A percentile compares a stretch with the other conserved stretches of the same genome.
Conservation (phyloP, 768 basidiomycete genomes). For the Piloderma croceum region DNA sequence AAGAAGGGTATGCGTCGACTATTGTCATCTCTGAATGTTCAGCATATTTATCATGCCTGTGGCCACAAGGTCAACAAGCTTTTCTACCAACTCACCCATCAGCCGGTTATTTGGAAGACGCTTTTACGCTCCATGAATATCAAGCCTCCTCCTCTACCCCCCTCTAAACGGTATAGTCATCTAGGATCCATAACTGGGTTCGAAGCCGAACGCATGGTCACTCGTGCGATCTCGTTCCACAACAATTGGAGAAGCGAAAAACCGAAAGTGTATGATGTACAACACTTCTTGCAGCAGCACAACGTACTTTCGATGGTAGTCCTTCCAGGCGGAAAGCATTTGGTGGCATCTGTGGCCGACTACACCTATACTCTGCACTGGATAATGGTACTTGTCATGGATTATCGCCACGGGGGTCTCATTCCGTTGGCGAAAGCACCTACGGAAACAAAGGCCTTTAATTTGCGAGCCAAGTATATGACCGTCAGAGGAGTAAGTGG, state of each 20-base stretch:
- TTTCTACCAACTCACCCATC: conserved; percentile 59
- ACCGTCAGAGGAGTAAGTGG: conserved; percentile 37
- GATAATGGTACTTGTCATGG: conserved; percentile 50
- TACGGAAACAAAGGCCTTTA: conserved; percentile 47
- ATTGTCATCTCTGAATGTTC: neutral
- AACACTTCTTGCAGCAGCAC: conserved; percentile 25
- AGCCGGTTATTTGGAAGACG: conserved; percentile 65
- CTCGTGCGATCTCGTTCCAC: conserved; percentile 53
- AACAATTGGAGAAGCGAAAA: conserved; percentile 48
- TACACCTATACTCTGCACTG: conserved; percentile 38
- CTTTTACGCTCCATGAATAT: conserved; percentile 48
- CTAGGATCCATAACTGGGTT: conserved; percentile 25
- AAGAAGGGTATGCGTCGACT: conserved; percentile 26
- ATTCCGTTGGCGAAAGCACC: conserved; percentile 45
- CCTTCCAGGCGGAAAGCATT: conserved; percentile 63
- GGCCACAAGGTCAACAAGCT: conserved; percentile 46
- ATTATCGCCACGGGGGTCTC: conserved; percentile 40
- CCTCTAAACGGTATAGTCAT: conserved; percentile 43
- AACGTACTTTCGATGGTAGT: conserved; percentile 49
- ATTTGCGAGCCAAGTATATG: conserved; percentile 59
- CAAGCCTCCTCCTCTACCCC: conserved; percentile 58
- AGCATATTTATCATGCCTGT: conserved; percentile 1
- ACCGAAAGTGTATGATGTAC: conserved; percentile 26
- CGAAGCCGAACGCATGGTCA: conserved; percentile 53
- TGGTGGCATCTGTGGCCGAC: conserved; percentile 55